Evolutionary conservation across 306 rosid species (phyloP).

Genomic region (Ormosia emarginata): DNA sequence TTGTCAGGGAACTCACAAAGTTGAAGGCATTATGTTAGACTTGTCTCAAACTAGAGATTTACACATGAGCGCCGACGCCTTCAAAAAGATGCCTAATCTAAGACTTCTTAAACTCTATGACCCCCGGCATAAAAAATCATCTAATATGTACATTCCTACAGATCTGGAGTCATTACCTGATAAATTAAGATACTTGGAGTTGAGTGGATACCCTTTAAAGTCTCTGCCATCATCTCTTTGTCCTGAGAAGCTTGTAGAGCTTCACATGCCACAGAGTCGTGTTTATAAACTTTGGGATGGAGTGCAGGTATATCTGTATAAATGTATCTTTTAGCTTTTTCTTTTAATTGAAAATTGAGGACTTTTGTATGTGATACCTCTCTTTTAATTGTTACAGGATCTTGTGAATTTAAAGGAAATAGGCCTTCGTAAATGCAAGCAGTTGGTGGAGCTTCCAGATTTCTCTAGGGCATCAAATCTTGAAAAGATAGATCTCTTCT

Average conservation of each 20-base stretch:
- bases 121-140: too few relatives aligned
- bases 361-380: background rate
- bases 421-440: background rate
- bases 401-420: background rate
- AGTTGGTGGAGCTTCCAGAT: background rate
- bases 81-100: background rate
- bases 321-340: too few relatives aligned
- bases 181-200: background rate
- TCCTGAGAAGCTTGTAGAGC: background rate
- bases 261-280: background rate
- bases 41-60: background rate
- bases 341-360: background rate
- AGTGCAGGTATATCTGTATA: background rate
- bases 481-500: fast-evolving
- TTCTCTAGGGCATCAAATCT: background rate
- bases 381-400: background rate
- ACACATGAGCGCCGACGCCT: background rate
- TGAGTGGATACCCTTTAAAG: background rate
- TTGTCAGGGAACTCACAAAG: background rate
- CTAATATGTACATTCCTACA: background rate
- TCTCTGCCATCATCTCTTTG: background rate
- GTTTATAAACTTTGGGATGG: background rate
- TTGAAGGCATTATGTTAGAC: background rate
- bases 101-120: background rate
- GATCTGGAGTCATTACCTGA: background rate